Conservation (phyloP, 164 flowering plant genomes). For the Protea cynaroides region DNA sequence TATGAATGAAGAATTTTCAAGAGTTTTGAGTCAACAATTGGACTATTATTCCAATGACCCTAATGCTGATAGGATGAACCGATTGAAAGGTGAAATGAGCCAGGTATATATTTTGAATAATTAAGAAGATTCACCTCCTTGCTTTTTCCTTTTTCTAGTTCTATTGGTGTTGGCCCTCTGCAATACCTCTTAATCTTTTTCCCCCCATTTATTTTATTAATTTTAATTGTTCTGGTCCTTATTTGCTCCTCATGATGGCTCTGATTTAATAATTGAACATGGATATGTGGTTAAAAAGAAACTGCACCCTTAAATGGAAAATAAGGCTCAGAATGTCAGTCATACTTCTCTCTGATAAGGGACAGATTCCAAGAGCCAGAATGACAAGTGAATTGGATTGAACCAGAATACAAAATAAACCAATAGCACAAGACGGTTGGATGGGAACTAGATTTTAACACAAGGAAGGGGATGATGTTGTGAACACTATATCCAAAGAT, state of each 20-base stretch:
- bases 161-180: background rate
- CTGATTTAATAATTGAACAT: no score
- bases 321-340: no score
- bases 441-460: no score
- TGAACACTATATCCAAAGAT: no score
- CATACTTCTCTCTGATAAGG: background rate
- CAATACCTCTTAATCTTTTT: background rate
- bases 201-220: no score
- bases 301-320: no score
- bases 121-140: background rate
- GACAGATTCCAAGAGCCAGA: no score
- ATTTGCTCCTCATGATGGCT: background rate
- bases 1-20: constrained; percentile 93
- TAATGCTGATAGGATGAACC: constrained; percentile 77
- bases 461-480: no score
- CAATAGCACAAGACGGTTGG: no score
- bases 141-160: background rate
- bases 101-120: constrained; percentile 36
- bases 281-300: background rate
- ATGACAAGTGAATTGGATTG: no score
- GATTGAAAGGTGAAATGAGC: constrained; percentile 82
- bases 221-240: background rate
- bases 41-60: constrained; percentile 79
- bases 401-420: no score
- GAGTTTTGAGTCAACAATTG: constrained; percentile 79